Evolutionary conservation across 306 rosid genomes (phyloP).

Genomic region (Vicia sativa): DNA sequence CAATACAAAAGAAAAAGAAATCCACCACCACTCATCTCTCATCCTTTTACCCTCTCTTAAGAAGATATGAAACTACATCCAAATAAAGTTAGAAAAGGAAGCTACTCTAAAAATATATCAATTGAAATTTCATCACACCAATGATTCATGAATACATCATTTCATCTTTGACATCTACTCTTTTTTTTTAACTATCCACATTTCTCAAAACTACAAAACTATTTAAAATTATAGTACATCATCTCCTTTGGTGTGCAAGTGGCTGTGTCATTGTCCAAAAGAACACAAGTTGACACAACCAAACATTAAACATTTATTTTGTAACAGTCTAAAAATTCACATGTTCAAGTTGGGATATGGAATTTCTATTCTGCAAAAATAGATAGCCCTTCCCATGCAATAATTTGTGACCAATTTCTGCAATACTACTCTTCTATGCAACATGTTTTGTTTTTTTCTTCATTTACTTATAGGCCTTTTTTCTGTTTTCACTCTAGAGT

Average conservation of each 20-base stretch:
- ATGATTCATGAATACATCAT: slow-evolving; percentile 30
- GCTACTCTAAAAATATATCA: slow-evolving; percentile 32
- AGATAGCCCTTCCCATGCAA: slow-evolving; percentile 36
- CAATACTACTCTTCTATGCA: background rate
- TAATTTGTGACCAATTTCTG: slow-evolving; percentile 23
- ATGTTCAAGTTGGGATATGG: slow-evolving; percentile 41
- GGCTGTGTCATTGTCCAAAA: background rate
- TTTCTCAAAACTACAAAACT: slow-evolving; percentile 5
- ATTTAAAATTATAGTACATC: background rate
- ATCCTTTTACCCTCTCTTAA: background rate
- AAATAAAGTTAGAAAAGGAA: slow-evolving; percentile 45
- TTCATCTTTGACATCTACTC: slow-evolving; percentile 15
- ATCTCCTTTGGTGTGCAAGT: background rate
- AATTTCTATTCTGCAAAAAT: slow-evolving; percentile 28
- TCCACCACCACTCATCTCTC: no score
- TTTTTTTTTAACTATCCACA: background rate
- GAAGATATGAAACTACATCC: slow-evolving; percentile 33
- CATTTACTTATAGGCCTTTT: background rate
- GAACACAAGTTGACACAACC: slow-evolving; percentile 29
- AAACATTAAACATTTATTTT: slow-evolving; percentile 28
- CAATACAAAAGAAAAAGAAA: no score
- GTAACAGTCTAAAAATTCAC: slow-evolving; percentile 21
- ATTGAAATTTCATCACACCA: slow-evolving; percentile 1
- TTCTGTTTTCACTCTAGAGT: slow-evolving; percentile 5
- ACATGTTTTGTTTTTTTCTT: background rate